Base-by-base conservation (phyloP, 139 green algal genomes). In the Nannochloris sp. region DNA sequence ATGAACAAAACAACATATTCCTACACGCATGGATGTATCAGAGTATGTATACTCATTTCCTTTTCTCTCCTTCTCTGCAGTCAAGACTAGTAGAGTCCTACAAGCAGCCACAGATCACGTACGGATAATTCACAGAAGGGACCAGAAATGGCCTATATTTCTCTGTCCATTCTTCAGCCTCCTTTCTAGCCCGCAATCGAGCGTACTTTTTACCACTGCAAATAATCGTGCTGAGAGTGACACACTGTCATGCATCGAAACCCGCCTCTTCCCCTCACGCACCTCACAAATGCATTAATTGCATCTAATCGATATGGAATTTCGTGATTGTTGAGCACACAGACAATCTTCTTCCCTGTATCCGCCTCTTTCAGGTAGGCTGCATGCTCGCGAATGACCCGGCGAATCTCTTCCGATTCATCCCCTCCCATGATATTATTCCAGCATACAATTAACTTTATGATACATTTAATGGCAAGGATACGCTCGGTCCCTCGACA, bases 81-180 rank as follows among this genome's bases (percentile, higher is more conserved):
- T 23, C 20, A 23, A 23, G 20, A 61, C 0, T 16, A 46, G n/a
- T 36, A 49, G 25, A 23, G 25, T 26, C 2, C 8, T 25, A 2
- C 26, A 65, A 65, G 36, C 50, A 61, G 8, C 2, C n/a, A 66
- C 25, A 59, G 25, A 17, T 10, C 3, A 76, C 82, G 79, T 53
- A 89, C 71, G 79, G 80, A 67, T 91, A 85, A 59, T 91, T 92
- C 3, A 73, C 81, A 46, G 73, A 85, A 14, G 72, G 65, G 2
- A 82, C 50, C 9, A 92, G 74, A 69, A 90, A 90, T 14, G 85
- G 85, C 63, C 89, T 83, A 61, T 89, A 92, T 53, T 83, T 84
- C 9, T 40, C 13, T n/a, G 90, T 28, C 5, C 23, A 23, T 36
- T 23, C 40, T 43, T 81, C 56, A 14, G 56, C 65, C 3, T 60